Percentiles rank a stretch among this genome's conserved stretches.
Evolutionary conservation across 2,329 filamentous ascomycete genomes (phyloP).

Genomic region (Fonsecaea nubica): DNA sequence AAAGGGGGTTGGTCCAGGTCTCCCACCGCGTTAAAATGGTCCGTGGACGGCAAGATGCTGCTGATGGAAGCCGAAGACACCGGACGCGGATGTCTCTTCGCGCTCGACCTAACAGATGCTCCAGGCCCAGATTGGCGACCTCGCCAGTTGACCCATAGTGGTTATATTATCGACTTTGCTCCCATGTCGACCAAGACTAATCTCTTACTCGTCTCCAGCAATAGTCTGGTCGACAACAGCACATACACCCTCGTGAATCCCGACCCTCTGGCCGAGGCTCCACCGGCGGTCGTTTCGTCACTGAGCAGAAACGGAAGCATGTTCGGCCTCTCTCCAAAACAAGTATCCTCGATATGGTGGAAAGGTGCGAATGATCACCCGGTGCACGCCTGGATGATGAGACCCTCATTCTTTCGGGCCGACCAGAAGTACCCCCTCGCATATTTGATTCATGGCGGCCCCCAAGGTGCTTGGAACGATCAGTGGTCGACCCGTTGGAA

Average conservation of each 20-base stretch:
- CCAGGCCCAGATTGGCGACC: conserved; percentile 25
- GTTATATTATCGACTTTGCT: conserved; percentile 50
- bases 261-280: conserved; percentile 34
- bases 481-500: conserved; percentile 64
- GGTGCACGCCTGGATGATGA: conserved; percentile 56
- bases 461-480: conserved; percentile 60
- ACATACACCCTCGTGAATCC: conserved; percentile 52
- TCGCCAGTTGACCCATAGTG: conserved; percentile 49
- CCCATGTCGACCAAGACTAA: conserved; percentile 46
- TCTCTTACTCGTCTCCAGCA: conserved; percentile 52
- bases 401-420: conserved; percentile 54
- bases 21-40: conserved; percentile 51
- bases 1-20: conserved; percentile 52
- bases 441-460: conserved; percentile 62
- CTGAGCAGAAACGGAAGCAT: conserved; percentile 46
- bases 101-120: conserved; percentile 36
- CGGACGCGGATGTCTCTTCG: conserved; percentile 53
- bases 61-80: conserved; percentile 51
- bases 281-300: conserved; percentile 48
- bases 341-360: conserved; percentile 56
- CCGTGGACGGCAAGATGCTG: conserved; percentile 50
- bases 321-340: conserved; percentile 51
- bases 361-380: conserved; percentile 52
- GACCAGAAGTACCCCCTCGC: conserved; percentile 60
- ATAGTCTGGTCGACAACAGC: conserved; percentile 54